Conservation (phyloP, 495 filamentous ascomycete genomes). For the Penicillium pancosmium region DNA sequence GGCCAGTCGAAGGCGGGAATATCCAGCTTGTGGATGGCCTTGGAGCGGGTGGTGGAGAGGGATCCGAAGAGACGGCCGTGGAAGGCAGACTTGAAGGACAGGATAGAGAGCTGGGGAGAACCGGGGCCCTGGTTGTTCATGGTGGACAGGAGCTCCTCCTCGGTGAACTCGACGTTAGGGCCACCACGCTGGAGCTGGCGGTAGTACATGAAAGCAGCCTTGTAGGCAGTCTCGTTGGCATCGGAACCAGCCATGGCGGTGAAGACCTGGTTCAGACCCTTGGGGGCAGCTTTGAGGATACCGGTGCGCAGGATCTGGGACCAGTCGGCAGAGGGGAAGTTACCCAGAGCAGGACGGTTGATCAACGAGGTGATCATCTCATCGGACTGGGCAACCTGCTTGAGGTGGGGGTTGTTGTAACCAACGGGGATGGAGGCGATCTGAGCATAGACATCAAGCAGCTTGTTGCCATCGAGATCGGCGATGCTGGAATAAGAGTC, state of each 20-base stretch:
- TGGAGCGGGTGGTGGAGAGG: conserved; percentile 90
- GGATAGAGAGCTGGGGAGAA: conserved; percentile 81
- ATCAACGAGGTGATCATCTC: conserved; percentile 85
- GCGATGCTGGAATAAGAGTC: conserved; percentile 60
- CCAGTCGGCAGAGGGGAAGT: conserved; percentile 94
- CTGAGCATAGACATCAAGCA: conserved; percentile 85
- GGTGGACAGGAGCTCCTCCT: conserved; percentile 72
- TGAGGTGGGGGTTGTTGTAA: conserved; percentile 89
- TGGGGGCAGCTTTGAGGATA: conserved; percentile 85
- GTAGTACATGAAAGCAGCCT: conserved; percentile 98
- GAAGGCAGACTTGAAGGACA: conserved; percentile 93
- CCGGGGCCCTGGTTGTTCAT: conserved; percentile 90
- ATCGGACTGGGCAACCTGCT: conserved; percentile 67
- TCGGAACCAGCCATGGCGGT: conserved; percentile 95
- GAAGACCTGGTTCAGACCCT: conserved; percentile 93
- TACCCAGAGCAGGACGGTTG: conserved; percentile 94
- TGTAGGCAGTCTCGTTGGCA: conserved; percentile 99
- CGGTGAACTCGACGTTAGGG: conserved; percentile 76
- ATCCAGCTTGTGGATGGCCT: conserved; percentile 97
- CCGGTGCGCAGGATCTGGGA: conserved; percentile 82
- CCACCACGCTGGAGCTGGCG: conserved; percentile 89
- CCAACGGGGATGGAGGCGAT: conserved; percentile 97
- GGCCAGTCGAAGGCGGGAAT: conserved; percentile 99
- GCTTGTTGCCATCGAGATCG: conserved; percentile 73
- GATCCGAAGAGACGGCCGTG: conserved; percentile 94